Percentiles rank a stretch among this genome's conserved stretches.
Evolutionary conservation across 2,329 filamentous ascomycete genomes (phyloP).

Genomic region (Penicillium sp.): DNA sequence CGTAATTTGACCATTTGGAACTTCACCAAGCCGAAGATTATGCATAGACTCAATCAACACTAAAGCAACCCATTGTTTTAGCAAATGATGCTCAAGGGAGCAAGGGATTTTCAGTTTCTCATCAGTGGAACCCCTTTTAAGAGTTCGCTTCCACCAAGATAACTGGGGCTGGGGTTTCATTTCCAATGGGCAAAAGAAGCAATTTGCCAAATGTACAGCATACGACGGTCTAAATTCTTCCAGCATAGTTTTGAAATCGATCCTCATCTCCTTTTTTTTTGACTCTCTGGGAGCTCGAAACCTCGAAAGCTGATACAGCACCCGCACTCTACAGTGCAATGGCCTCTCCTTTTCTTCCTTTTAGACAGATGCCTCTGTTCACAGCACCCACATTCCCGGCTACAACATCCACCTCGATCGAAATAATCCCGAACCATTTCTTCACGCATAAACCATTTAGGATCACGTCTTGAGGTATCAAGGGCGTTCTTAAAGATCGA

Average conservation of each 20-base stretch:
- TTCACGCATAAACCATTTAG: no score
- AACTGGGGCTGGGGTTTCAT: not conserved
- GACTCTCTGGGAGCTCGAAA: no score
- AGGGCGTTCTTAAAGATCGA: no score
- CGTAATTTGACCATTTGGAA: not conserved
- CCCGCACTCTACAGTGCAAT: no score
- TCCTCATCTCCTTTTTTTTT: no score
- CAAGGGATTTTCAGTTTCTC: not conserved
- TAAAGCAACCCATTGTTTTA: not conserved
- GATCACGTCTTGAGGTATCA: no score
- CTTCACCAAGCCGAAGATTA: not conserved
- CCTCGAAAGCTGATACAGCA: no score
- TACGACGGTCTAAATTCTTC: not conserved
- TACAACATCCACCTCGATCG: no score
- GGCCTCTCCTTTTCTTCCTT: no score
- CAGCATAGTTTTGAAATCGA: not conserved
- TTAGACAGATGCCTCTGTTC: no score
- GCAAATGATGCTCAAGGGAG: not conserved
- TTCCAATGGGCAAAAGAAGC: not conserved
- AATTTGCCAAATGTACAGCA: not conserved
- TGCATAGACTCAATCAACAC: not conserved
- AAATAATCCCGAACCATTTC: no score
- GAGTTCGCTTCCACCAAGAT: not conserved
- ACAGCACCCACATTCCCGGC: no score
- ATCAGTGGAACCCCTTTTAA: not conserved